phyloP scores from a whole-genome alignment of 2,329 filamentous ascomycete species.

The Penicillium olsonii region DNA sequence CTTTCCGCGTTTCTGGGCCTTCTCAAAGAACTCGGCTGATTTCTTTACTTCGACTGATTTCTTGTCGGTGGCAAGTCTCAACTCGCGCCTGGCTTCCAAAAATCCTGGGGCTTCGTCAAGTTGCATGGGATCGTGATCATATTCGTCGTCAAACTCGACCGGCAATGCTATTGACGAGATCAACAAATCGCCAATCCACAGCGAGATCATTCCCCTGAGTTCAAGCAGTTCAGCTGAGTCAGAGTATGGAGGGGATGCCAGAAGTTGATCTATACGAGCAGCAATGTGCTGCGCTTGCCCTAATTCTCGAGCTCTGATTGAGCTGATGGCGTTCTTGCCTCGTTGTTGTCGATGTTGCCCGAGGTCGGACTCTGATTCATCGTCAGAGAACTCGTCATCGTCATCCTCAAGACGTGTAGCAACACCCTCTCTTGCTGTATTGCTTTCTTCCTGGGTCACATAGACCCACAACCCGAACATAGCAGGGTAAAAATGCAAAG shows the following conservation, averaged over 20 bases:
- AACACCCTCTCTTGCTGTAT: constrained; percentile 45
- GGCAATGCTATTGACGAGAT: constrained; percentile 34
- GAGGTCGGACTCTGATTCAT: constrained; percentile 28
- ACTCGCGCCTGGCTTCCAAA: constrained; percentile 34
- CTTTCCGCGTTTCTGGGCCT: constrained; percentile 33
- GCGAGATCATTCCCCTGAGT: constrained; percentile 70
- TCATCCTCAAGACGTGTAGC: constrained; percentile 26
- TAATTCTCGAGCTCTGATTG: constrained; percentile 55
- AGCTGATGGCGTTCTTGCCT: constrained; percentile 40
- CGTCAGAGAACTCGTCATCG: constrained; percentile 32
- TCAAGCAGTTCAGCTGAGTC: constrained; percentile 67
- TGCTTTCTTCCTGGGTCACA: constrained; percentile 65
- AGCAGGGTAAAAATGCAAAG: constrained; percentile 77
- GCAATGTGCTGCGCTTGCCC: constrained; percentile 64
- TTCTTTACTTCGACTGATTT: constrained; percentile 34
- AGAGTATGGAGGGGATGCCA: constrained; percentile 70
- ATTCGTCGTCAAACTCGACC: constrained; percentile 14
- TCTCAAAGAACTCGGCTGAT: constrained; percentile 37
- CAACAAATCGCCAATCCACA: constrained; percentile 73
- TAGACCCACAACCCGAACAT: constrained; percentile 82
- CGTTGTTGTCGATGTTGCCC: constrained; percentile 24
- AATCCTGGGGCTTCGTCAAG: constrained; percentile 26
- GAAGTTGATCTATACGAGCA: constrained; percentile 68
- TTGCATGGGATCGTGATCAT: constrained; percentile 17
- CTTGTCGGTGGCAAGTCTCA: constrained; percentile 36